These are phyloP conservation scores for Pseudozyma hubeiensis DNA, from an alignment of 1,284 basidiomycete genomes.

Conservation along the genomic window DNA sequence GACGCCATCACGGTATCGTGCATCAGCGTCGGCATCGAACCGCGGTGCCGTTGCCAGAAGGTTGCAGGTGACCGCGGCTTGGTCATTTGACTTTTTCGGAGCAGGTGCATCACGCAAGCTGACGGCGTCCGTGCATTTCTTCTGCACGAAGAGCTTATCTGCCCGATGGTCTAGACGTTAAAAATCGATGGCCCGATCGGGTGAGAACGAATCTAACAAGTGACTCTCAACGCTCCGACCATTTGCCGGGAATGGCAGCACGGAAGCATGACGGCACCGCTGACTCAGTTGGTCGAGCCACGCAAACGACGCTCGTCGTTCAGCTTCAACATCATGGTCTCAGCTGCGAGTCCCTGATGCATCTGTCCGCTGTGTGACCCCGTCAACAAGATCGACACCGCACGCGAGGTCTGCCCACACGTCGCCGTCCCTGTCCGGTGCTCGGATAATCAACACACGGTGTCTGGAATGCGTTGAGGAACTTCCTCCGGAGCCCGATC, in stretches of 20 bases:
- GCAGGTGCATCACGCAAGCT: neutral
- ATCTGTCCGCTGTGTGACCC: neutral
- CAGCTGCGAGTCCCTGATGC: neutral
- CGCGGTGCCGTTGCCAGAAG: neutral
- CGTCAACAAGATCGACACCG: neutral
- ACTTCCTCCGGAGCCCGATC: neutral
- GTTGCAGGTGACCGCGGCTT: too few species aligned
- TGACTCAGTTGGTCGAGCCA: conserved; percentile 16
- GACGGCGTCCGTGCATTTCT: neutral
- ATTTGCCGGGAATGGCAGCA: conserved; percentile 4
- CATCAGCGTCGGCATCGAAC: neutral
- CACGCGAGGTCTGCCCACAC: neutral
- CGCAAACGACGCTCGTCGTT: neutral
- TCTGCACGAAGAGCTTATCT: neutral
- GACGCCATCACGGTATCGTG: too few species aligned
- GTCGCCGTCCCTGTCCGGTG: neutral
- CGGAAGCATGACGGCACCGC: conserved; percentile 12
- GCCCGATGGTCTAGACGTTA: neutral
- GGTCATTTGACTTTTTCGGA: too few species aligned
- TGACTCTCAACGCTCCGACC: neutral
- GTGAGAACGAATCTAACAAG: neutral
- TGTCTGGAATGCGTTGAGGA: neutral
- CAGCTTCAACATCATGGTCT: neutral
- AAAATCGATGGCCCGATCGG: conserved; percentile 1
- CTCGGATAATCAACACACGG: too few species aligned